Evolutionary conservation across 164 flowering plant species (phyloP).

Genomic region (Annona squamosa): DNA sequence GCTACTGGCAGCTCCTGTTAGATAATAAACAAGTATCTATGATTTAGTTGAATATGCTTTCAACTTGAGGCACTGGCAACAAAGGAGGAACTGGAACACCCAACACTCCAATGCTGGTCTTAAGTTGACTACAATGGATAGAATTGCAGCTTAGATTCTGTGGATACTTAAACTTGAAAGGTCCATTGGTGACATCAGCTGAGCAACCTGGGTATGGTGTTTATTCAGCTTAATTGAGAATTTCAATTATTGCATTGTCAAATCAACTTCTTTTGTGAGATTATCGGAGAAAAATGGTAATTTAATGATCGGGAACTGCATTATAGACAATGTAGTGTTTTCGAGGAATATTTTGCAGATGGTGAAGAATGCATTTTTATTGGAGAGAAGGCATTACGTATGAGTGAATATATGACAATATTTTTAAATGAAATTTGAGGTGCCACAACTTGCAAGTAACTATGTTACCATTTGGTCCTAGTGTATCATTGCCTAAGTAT

Average conservation of each 20-base stretch:
- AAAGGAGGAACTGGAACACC: constrained; percentile 80
- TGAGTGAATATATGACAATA: too few relatives aligned
- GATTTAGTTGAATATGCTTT: constrained; percentile 11
- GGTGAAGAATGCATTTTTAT: too few relatives aligned
- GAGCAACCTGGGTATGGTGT: constrained; percentile 66
- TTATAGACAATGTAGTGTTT: too few relatives aligned
- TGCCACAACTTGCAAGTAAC: too few relatives aligned
- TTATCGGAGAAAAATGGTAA: too few relatives aligned
- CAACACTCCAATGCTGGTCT: constrained; percentile 62
- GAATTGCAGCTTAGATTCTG: constrained; percentile 82
- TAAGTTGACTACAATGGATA: constrained; percentile 87
- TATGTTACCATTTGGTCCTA: too few relatives aligned
- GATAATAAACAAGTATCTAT: not conserved
- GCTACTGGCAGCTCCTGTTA: too few relatives aligned
- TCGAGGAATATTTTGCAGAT: too few relatives aligned
- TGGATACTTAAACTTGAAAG: constrained; percentile 74
- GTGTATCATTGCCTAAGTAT: too few relatives aligned
- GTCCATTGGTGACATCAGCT: constrained; percentile 83
- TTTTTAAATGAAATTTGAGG: too few relatives aligned
- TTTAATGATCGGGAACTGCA: too few relatives aligned
- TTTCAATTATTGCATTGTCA: not conserved
- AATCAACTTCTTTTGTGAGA: not conserved
- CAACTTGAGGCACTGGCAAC: constrained; percentile 89
- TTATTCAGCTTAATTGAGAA: not conserved
- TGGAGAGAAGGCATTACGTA: too few relatives aligned